Conservation (phyloP, 345 rosid species). For the Eucalyptus albens region DNA sequence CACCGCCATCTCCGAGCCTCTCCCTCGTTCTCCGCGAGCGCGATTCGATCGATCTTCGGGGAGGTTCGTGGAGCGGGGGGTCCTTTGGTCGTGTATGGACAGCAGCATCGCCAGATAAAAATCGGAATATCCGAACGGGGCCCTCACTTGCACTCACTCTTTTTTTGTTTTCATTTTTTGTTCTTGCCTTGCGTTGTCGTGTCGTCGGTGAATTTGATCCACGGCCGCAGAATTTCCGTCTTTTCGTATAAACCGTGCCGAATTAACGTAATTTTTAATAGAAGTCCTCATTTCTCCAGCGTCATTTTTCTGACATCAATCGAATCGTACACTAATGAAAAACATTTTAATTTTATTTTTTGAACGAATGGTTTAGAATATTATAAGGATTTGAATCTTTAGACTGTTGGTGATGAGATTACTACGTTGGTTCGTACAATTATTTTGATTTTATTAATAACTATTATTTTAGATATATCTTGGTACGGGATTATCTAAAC, state of each 20-base stretch:
- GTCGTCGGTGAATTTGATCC: neutral
- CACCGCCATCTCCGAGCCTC: slow-evolving; percentile 9
- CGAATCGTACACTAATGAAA: neutral
- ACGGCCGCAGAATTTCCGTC: neutral
- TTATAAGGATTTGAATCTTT: too few relatives aligned
- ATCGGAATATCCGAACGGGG: neutral
- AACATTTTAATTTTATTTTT: too few relatives aligned
- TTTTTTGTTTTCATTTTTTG: neutral
- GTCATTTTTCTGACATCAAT: neutral
- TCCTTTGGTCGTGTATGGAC: neutral
- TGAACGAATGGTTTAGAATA: too few relatives aligned
- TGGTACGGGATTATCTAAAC: accelerated
- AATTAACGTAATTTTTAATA: neutral
- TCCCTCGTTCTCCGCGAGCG: neutral
- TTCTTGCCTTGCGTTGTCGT: neutral
- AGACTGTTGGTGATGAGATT: accelerated
- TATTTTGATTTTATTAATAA: too few relatives aligned
- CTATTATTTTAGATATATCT: too few relatives aligned
- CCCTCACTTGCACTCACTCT: neutral
- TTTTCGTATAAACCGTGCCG: neutral
- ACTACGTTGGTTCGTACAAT: too few relatives aligned
- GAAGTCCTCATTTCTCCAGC: neutral
- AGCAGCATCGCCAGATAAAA: neutral
- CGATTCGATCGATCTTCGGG: neutral
- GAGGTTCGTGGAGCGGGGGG: neutral